Evolutionary conservation across 129 eudicot genomes (phyloP).

Genomic region (Pseudognaphalium luteoalbum): DNA sequence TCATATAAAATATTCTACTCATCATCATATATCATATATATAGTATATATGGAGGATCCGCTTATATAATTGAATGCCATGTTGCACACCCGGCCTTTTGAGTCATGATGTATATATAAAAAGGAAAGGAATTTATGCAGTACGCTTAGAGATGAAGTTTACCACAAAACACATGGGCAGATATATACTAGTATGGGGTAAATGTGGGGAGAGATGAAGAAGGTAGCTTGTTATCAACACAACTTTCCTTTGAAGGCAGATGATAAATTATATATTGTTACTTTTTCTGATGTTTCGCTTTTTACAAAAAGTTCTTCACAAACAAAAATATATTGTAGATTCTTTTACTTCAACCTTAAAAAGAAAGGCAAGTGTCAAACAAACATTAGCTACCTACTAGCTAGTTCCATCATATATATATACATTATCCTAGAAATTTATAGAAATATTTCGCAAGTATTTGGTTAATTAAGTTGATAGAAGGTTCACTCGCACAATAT

Average conservation of each 20-base stretch:
- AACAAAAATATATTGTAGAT: background rate
- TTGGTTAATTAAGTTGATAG: too few relatives aligned
- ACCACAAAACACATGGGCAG: constrained; percentile 28
- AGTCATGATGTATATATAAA: constrained; percentile 7
- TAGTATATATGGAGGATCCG: constrained; percentile 6
- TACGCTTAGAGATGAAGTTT: constrained; percentile 36
- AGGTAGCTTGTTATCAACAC: constrained; percentile 24
- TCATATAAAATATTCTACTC: background rate
- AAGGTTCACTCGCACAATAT: too few relatives aligned
- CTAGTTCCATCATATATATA: background rate
- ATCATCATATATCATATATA: too few relatives aligned
- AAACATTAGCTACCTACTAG: background rate
- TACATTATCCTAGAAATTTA: too few relatives aligned
- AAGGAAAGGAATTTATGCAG: background rate
- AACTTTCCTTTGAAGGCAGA: constrained; percentile 43
- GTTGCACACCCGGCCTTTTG: constrained; percentile 13
- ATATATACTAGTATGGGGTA: constrained; percentile 14
- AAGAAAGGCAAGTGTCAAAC: constrained; percentile 4
- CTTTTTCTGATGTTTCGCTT: background rate
- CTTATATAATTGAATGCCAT: constrained; percentile 2
- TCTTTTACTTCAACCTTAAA: constrained; percentile 16
- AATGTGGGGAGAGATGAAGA: constrained; percentile 17
- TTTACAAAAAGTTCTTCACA: constrained; percentile 19
- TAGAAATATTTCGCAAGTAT: too few relatives aligned
- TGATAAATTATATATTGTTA: constrained; percentile 3